phyloP scores from a whole-genome alignment of 148 eudicot genomes.

The Fagopyrum homotropicum region DNA sequence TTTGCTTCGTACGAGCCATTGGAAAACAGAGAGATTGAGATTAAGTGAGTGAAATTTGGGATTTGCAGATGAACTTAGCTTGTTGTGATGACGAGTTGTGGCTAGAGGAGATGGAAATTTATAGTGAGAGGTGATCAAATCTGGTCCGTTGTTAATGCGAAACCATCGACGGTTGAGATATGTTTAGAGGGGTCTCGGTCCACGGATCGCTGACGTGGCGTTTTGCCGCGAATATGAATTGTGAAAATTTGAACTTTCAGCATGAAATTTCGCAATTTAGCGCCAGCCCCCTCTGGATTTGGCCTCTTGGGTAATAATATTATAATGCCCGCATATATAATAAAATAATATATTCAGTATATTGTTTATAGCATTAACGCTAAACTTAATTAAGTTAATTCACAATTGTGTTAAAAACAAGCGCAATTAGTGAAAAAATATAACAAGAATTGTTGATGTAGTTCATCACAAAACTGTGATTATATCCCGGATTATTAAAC shows the following conservation, averaged over 20 bases:
- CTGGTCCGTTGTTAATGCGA: not conserved
- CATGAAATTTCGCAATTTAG: not conserved
- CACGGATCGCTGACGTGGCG: not conserved
- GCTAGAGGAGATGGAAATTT: not conserved
- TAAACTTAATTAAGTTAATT: no score
- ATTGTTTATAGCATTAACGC: no score
- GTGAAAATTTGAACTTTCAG: not conserved
- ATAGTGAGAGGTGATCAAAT: not conserved
- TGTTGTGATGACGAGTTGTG: not conserved
- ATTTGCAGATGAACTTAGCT: not conserved
- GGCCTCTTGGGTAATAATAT: not conserved
- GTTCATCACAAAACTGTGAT: no score
- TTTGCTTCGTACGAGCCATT: slow-evolving; percentile 10
- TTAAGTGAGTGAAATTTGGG: not conserved
- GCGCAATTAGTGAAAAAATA: no score
- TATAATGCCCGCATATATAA: no score
- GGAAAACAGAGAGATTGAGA: not conserved
- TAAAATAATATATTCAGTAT: no score
- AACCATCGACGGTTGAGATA: not conserved
- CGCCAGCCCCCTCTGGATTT: not conserved
- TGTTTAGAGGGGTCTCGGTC: not conserved
- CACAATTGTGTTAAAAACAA: no score
- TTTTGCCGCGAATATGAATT: not conserved
- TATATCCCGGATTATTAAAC: no score
- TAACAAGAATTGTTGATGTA: no score